Percentiles rank a stretch among this genome's conserved stretches.
phyloP scores from a whole-genome alignment of 1,139 yeast species.

The Kodamaea arcana region DNA sequence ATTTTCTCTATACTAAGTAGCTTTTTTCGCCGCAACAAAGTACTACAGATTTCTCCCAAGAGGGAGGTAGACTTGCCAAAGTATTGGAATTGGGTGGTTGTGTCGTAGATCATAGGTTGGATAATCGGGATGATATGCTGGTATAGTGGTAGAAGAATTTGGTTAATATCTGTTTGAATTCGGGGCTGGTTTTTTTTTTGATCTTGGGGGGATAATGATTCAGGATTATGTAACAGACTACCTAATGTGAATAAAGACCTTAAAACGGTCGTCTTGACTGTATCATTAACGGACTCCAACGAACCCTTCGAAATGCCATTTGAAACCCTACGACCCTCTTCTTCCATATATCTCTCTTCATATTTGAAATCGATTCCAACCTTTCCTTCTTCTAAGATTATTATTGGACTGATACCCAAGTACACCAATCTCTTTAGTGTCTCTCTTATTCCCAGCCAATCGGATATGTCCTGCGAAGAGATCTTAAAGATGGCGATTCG shows the following conservation, averaged over 20 bases:
- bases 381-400: slow-evolving; percentile 12
- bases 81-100: slow-evolving; percentile 25
- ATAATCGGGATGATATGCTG: slow-evolving; percentile 56
- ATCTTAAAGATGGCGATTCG: slow-evolving; percentile 52
- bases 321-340: slow-evolving; percentile 31
- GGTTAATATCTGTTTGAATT: slow-evolving; percentile 19
- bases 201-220: too few species aligned
- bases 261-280: slow-evolving; percentile 23
- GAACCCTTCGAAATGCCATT: slow-evolving; percentile 13
- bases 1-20: slow-evolving; percentile 71
- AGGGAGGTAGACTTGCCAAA: slow-evolving; percentile 33
- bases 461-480: slow-evolving; percentile 32
- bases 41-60: slow-evolving; percentile 11
- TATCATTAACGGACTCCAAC: slow-evolving; percentile 21
- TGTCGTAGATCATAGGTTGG: slow-evolving; percentile 53
- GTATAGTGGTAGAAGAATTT: slow-evolving; percentile 37
- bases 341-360: slow-evolving; percentile 30
- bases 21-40: slow-evolving; percentile 23
- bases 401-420: slow-evolving; percentile 42
- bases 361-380: slow-evolving; percentile 23
- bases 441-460: slow-evolving; percentile 43
- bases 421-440: slow-evolving; percentile 47
- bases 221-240: slow-evolving; percentile 6
- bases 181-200: too few species aligned
- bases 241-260: slow-evolving; percentile 26